Conservation (phyloP, 257 asterid genomes). For the Capsicum rhomboideum region DNA sequence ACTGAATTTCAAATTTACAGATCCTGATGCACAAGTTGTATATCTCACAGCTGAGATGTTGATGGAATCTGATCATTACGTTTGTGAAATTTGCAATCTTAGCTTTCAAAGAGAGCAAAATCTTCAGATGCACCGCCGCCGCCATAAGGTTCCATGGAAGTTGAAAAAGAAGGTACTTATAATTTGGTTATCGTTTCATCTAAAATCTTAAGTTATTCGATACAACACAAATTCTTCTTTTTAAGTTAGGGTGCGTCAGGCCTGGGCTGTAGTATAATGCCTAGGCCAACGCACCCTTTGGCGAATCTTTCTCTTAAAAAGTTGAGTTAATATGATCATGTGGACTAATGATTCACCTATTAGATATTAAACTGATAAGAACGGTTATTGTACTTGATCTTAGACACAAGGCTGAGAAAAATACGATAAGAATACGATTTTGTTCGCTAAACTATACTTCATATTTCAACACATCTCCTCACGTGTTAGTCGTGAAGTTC, state of each 20-base stretch:
- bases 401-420: neutral
- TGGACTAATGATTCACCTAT: neutral
- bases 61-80: conserved; percentile 34
- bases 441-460: neutral
- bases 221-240: neutral
- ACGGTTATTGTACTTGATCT: neutral
- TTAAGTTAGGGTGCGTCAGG: neutral
- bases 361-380: neutral
- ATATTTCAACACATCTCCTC: neutral
- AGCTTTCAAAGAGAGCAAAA: conserved; percentile 39
- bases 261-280: neutral
- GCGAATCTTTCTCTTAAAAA: neutral
- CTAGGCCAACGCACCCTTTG: no score
- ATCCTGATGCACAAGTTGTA: conserved; percentile 39
- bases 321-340: neutral
- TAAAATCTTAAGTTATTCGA: neutral
- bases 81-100: conserved; percentile 34
- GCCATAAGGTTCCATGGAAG: conserved; percentile 41
- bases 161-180: conserved; percentile 11
- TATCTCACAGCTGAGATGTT: conserved; percentile 30
- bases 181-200: neutral
- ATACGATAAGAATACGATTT: neutral
- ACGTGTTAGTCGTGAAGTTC: no score
- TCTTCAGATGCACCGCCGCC: conserved; percentile 34
- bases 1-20: neutral